Evolutionary conservation across 2,329 filamentous ascomycete species (phyloP), one percentile per base, ranked within the genome.

Genomic region (Periconia sp.): DNA sequence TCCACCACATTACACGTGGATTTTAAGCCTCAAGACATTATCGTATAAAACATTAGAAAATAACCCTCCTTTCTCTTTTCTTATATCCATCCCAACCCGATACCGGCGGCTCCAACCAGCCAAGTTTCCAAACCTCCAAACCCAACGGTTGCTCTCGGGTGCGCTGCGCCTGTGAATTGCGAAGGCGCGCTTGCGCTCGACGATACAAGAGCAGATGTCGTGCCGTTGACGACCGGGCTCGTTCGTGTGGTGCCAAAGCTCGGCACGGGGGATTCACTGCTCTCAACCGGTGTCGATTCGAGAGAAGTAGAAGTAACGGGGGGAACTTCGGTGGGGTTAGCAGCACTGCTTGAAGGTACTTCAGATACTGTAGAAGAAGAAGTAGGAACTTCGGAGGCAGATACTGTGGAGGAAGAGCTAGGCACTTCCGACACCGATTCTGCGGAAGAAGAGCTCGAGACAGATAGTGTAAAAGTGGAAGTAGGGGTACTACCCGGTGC

Each of bases 11-110:
- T 35, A 35, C 3, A 13, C 19, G 32, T 23, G n/a, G 19, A 35
- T 12, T 19, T 12, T 5, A 18, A 9, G n/a, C n/a, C n/a, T n/a
- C n/a, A n/a, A n/a, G n/a, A 18, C 22, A 15, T 32, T 12, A 18
- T 32, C 16, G 13, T n/a, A 15, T 16, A 15, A 22, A 35, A 23
- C 18, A 24, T 24, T 13, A 35, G 4, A 34, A 21, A n/a, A 34
- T 10, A 21, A 18, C 13, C 4, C 9, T 18, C 10, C 12, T 12
- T 25, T n/a, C 16, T 17, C 16, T 12, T 17, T 22, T 13, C 13
- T 54, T 34, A 60, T 45, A 60, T 35, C 57, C 51, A 52, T 24
- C 54, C 57, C n/a, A 57, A 26, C 1, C 56, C 56, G 10, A 59
- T 3, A 30, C 56, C 56, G 3, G 50, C 54, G 4, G 54, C 54